Evolutionary conservation across 108 stramenopile species (phyloP).

Genomic region (Fragilaria radians): DNA sequence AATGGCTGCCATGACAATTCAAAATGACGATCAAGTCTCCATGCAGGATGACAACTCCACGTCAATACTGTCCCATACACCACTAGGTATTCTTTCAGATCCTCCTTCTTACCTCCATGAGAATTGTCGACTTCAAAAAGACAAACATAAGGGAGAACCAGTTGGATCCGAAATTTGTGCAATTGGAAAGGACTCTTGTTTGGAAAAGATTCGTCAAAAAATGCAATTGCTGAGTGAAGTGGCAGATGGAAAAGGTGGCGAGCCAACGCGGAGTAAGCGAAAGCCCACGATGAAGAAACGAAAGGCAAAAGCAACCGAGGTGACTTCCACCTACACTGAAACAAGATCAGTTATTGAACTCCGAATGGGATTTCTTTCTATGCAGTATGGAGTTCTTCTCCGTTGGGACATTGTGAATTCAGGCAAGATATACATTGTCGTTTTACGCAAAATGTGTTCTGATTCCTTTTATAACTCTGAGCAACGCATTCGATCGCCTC

Average conservation of each 20-base stretch:
- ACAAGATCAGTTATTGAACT: constrained; percentile 50
- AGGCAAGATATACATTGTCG: constrained; percentile 32
- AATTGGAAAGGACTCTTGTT: constrained; percentile 17
- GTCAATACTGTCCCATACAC: neutral
- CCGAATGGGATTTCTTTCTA: constrained; percentile 49
- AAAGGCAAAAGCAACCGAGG: constrained; percentile 21
- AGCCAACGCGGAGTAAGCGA: neutral
- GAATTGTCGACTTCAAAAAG: constrained; percentile 44
- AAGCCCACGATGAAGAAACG: constrained; percentile 23
- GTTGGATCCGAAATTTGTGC: constrained; percentile 31
- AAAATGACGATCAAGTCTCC: constrained; percentile 4
- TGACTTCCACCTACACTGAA: constrained; percentile 17
- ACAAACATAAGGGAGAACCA: constrained; percentile 45
- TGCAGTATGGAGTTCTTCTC: constrained; percentile 53
- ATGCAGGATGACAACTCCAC: neutral
- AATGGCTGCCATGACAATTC: neutral
- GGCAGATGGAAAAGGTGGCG: constrained; percentile 9
- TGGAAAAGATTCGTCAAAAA: constrained; percentile 47
- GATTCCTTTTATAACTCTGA: constrained; percentile 43
- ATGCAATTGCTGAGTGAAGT: constrained; percentile 39
- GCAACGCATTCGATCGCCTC: neutral
- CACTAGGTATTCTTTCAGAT: constrained; percentile 4
- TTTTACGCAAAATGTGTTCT: constrained; percentile 57
- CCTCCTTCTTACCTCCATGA: constrained; percentile 31
- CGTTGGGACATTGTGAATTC: constrained; percentile 35